Evolutionary conservation across 2,329 filamentous ascomycete species (phyloP), one percentile per base, ranked within the genome.

Genomic region (Capronia americana): DNA sequence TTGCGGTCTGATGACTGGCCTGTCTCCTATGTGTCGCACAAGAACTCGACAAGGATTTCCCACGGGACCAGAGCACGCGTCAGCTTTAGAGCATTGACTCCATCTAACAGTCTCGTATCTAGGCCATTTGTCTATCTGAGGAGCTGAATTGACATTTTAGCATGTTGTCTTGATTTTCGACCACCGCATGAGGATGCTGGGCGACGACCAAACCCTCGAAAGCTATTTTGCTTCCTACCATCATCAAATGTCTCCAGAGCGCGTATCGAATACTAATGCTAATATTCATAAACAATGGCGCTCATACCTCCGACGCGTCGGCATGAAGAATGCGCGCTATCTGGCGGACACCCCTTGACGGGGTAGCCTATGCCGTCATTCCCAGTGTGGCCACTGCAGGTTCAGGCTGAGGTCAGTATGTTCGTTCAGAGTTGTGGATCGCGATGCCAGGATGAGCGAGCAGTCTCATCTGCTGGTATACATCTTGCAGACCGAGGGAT

Each of bases 361-460:
- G 44, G 10, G 20, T 7, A 48, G 17, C 20, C 44, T n/a, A 48
- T 23, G 44, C 20, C 46, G 46, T 50, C 46, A 23, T 50, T 50
- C 34, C 17, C 14, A 17, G 34, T 4, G 12, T 38, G 34, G 12
- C 34, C 34, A 38, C 17, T 50, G 46, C 46, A 24, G 44, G 44
- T 7, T 48, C 20, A 48, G 44, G 44, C 17, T 20, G 44, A 48
- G 17, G 6, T 46, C 41, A n/a, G 44, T 48, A 46, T 4, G 44
- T 46, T 44, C 55, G 38, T 26, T 14, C 12, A 48, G 12, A 20
- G 23, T 34, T 48, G 46, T 46, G 56, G 56, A 48, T 30, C 34
- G 34, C 26, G 11, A 28, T 30, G 14, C 24, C 12, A 57, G 44
- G 55, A n/a, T 23, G 28, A 30, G 28, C 7, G 28, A 30, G 8